Evolutionary conservation across 129 eudicot species (phyloP).

Genomic region (Pulicaria dysenterica): DNA sequence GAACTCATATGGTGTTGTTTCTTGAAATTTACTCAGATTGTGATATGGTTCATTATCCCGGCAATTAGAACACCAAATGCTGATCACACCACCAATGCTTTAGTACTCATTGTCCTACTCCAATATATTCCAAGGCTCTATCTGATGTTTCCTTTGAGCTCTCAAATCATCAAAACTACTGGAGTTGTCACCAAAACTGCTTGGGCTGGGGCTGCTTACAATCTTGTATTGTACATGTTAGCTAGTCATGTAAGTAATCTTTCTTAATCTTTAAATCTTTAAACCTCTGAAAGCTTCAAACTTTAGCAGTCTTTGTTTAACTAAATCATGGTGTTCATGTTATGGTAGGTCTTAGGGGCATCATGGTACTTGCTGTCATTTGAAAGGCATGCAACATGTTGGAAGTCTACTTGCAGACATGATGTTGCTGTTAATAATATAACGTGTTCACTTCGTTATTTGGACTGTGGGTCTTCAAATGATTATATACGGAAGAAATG

Average conservation of each 20-base stretch:
- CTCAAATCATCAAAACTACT: constrained; percentile 77
- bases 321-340: constrained; percentile 24
- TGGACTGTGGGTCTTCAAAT: constrained; percentile 67
- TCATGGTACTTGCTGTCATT: constrained; percentile 86
- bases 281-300: not conserved
- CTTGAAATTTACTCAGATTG: constrained; percentile 55
- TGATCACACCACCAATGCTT: constrained; percentile 76
- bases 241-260: constrained; percentile 80
- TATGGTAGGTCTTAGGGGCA: constrained; percentile 82
- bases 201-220: constrained; percentile 98
- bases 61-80: constrained; percentile 67
- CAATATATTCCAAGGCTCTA: constrained; percentile 84
- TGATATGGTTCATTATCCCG: constrained; percentile 87
- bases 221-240: constrained; percentile 81
- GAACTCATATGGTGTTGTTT: constrained; percentile 9
- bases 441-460: constrained; percentile 53
- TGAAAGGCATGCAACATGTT: constrained; percentile 79
- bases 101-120: constrained; percentile 66
- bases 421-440: constrained; percentile 38
- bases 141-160: constrained; percentile 75
- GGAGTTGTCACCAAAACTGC: constrained; percentile 92
- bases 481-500: constrained; percentile 51
- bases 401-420: constrained; percentile 67
- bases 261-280: constrained; percentile 2
- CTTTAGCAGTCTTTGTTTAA: not conserved